A percentile compares a stretch with the other conserved stretches of the same genome.
Conservation (phyloP, 1,284 basidiomycete genomes). For the Papiliotrema flavescens region DNA sequence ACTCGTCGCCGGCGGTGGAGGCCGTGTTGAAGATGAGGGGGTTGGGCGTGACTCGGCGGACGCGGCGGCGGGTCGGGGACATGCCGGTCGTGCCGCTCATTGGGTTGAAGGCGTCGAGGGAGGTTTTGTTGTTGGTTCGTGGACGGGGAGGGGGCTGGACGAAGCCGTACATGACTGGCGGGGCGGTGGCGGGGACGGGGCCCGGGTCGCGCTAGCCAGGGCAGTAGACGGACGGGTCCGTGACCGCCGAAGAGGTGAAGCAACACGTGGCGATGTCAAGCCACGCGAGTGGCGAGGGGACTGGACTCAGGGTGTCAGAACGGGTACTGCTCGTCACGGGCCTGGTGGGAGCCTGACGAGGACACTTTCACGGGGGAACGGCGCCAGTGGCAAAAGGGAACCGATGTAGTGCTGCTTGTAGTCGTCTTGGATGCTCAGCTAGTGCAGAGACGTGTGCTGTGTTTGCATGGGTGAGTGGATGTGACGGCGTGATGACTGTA, state of each 20-base stretch:
- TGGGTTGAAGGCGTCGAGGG: conserved; percentile 2
- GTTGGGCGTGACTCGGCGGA: not conserved
- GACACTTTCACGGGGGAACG: too few relatives aligned
- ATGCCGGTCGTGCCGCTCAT: not conserved
- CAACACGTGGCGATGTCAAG: too few relatives aligned
- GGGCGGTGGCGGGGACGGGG: not conserved
- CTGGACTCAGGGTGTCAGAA: too few relatives aligned
- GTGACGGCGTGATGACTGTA: too few relatives aligned
- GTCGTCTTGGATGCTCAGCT: too few relatives aligned
- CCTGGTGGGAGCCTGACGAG: too few relatives aligned
- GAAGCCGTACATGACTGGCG: not conserved
- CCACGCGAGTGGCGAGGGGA: too few relatives aligned
- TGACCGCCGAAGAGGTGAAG: not conserved
- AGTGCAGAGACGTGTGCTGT: too few relatives aligned
- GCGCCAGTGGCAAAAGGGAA: too few relatives aligned
- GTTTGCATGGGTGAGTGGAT: too few relatives aligned
- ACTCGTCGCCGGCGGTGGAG: not conserved
- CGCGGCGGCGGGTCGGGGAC: not conserved
- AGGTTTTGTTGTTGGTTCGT: not conserved
- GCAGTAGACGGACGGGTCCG: not conserved
- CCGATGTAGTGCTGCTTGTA: too few relatives aligned
- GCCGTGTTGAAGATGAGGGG: conserved; percentile 1
- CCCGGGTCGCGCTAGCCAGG: not conserved
- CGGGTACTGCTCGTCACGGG: too few relatives aligned
- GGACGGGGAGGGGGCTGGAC: not conserved